Evolutionary conservation across 306 rosid genomes (phyloP).

Genomic region (Spatholobus suberectus): DNA sequence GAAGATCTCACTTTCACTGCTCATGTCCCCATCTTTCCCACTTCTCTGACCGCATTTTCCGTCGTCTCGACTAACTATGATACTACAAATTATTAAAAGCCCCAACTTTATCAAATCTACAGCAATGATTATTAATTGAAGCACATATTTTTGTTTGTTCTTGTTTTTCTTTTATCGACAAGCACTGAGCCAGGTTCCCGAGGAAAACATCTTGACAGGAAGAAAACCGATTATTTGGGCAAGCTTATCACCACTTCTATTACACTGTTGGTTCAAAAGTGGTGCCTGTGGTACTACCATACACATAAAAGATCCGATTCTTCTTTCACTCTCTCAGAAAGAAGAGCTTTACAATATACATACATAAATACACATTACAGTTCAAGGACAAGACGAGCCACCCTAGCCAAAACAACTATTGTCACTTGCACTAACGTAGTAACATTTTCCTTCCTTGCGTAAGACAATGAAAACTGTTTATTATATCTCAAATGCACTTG

Average conservation of each 20-base stretch:
- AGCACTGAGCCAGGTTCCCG: background rate
- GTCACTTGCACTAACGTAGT: background rate
- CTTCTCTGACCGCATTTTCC: conserved; percentile 52
- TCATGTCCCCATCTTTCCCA: conserved; percentile 49
- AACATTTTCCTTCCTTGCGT: too few species aligned
- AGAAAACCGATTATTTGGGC: background rate
- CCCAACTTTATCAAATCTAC: conserved; percentile 24
- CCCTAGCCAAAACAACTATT: background rate
- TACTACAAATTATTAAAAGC: conserved; percentile 22
- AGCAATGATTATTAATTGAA: background rate
- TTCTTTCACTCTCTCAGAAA: conserved; percentile 46
- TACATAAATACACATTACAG: background rate
- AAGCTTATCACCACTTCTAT: background rate
- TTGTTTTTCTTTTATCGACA: conserved; percentile 10
- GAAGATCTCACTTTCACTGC: conserved; percentile 52
- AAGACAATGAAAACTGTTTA: too few species aligned
- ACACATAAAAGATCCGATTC: conserved; percentile 31
- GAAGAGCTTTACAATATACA: conserved; percentile 36
- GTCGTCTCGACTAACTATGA: conserved; percentile 33
- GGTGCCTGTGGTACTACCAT: conserved; percentile 1
- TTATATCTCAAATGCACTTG: too few species aligned
- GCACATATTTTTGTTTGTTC: background rate
- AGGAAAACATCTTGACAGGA: background rate
- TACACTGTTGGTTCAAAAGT: conserved; percentile 24
- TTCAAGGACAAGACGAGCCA: background rate